These are phyloP conservation scores for Moesziomyces parantarcticus DNA, from an alignment of 1,284 basidiomycete genomes.

Conservation along the genomic window DNA sequence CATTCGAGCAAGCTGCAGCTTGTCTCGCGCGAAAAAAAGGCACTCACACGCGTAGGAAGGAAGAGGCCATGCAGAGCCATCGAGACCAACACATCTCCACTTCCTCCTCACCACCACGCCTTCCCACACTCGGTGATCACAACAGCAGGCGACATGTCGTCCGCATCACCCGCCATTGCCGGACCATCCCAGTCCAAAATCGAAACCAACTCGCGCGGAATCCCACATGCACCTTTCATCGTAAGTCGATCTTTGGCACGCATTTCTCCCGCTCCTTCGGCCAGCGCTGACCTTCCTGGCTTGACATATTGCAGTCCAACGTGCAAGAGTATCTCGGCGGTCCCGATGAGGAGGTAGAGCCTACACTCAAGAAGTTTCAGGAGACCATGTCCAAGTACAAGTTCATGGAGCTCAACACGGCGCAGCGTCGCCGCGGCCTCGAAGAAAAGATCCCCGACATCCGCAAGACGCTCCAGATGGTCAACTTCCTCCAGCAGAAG, in stretches of 20 bases:
- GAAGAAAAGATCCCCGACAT: conserved; percentile 98
- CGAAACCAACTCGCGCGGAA: conserved; percentile 81
- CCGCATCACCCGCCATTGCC: conserved; percentile 25
- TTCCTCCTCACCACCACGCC: conserved; percentile 1
- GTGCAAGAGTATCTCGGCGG: conserved; percentile 88
- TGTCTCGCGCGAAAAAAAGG: conserved; percentile 7
- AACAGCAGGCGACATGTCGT: conserved; percentile 12
- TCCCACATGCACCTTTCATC: conserved; percentile 93
- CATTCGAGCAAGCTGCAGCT: no score
- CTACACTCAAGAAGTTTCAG: conserved; percentile 83
- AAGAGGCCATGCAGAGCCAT: conserved; percentile 8
- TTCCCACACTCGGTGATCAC: neutral
- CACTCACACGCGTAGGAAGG: conserved; percentile 2
- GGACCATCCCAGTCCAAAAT: conserved; percentile 36
- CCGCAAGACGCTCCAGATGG: conserved; percentile 89
- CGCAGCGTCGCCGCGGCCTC: conserved; percentile 81
- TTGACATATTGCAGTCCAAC: conserved; percentile 73
- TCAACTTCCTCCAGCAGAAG: conserved; percentile 75
- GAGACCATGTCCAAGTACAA: conserved; percentile 98
- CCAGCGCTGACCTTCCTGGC: neutral
- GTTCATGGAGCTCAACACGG: conserved; percentile 92
- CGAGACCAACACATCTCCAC: neutral
- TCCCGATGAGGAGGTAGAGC: conserved; percentile 81
- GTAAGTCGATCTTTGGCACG: conserved; percentile 72
- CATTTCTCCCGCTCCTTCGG: neutral